phyloP scores from a whole-genome alignment of 1,139 yeast genomes.

The Geotrichum histeridarum region DNA sequence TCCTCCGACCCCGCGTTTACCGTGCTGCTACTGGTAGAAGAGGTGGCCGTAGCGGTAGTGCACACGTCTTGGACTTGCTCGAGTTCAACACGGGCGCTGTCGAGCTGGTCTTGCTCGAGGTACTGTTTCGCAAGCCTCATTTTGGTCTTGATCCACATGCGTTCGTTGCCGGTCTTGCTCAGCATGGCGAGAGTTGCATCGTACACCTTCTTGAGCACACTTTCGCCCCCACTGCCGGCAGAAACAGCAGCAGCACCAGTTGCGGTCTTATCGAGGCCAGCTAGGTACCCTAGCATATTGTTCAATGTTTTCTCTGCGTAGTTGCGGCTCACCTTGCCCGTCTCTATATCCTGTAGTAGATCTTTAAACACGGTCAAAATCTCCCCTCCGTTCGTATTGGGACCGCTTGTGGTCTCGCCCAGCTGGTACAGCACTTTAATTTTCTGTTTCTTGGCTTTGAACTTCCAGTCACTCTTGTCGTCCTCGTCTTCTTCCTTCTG shows the following conservation, averaged over 20 bases:
- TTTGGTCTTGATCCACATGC: conserved; percentile 54
- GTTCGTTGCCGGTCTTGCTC: conserved; percentile 40
- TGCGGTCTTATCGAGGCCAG: conserved; percentile 18
- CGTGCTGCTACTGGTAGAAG: neutral
- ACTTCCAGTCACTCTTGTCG: conserved; percentile 35
- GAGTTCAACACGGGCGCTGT: conserved; percentile 43
- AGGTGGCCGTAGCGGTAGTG: conserved; percentile 19
- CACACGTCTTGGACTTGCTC: conserved; percentile 42
- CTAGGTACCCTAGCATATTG: conserved; percentile 49
- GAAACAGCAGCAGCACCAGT: neutral
- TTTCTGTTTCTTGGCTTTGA: conserved; percentile 62
- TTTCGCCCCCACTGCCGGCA: conserved; percentile 3
- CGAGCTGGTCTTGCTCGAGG: conserved; percentile 41
- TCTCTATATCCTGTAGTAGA: conserved; percentile 35
- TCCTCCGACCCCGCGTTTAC: conserved; percentile 19
- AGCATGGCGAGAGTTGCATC: conserved; percentile 31
- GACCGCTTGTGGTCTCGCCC: conserved; percentile 9
- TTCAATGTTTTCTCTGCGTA: conserved; percentile 62
- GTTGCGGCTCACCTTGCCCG: conserved; percentile 36
- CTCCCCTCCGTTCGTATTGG: conserved; percentile 32
- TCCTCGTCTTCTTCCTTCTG: conserved; percentile 29
- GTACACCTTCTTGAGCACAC: conserved; percentile 33
- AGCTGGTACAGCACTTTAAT: conserved; percentile 50
- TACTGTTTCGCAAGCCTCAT: conserved; percentile 49
- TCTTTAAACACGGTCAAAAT: conserved; percentile 36